phyloP scores from a whole-genome alignment of 345 rosid genomes.

The Eucalyptus sp. region DNA sequence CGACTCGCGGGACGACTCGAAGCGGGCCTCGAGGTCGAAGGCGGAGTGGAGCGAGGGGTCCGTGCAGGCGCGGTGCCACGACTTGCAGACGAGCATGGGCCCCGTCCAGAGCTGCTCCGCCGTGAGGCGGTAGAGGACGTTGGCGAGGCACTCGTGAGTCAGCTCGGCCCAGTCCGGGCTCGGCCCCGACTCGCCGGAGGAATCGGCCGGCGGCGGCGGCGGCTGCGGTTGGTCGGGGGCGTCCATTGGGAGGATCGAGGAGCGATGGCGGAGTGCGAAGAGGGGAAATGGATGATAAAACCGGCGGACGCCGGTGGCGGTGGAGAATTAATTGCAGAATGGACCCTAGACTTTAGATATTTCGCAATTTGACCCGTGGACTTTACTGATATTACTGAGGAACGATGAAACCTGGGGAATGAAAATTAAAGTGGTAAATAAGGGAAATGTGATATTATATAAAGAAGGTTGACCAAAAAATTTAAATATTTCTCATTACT shows the following conservation, averaged over 20 bases:
- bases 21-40: constrained; percentile 56
- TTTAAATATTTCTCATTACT: too few relatives aligned
- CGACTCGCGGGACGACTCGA: constrained; percentile 41
- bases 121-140: constrained; percentile 61
- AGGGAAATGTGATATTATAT: too few relatives aligned
- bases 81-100: constrained; percentile 60
- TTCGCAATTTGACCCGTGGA: neutral
- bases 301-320: neutral
- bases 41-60: constrained; percentile 54
- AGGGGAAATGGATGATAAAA: neutral
- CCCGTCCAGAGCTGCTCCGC: constrained; percentile 67
- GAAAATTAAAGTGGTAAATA: neutral
- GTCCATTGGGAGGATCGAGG: neutral
- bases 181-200: neutral
- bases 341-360: neutral
- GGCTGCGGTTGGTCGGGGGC: neutral
- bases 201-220: neutral
- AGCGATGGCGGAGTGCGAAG: neutral
- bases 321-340: neutral
- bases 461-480: too few relatives aligned
- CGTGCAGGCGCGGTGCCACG: constrained; percentile 56
- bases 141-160: constrained; percentile 56
- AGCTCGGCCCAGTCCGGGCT: constrained; percentile 61
- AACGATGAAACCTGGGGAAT: neutral
- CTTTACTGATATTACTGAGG: neutral